A percentile compares a stretch with the other conserved stretches of the same genome.
phyloP scores from a whole-genome alignment of 768 basidiomycete genomes.

The Trametes coccinea region DNA sequence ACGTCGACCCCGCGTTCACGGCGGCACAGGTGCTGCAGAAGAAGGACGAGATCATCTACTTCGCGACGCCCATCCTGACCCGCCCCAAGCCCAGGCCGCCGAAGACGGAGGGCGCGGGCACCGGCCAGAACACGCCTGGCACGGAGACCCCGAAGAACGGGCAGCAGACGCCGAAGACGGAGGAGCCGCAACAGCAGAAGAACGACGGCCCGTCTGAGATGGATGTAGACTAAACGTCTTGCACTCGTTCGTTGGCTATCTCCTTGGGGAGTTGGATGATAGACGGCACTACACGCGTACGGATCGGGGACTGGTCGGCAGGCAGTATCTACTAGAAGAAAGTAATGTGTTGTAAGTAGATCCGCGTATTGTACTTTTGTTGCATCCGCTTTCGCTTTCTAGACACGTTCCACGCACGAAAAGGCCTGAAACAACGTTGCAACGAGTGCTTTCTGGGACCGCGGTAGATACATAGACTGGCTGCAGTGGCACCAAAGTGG shows the following conservation, averaged over 20 bases:
- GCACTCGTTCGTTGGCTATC: not conserved
- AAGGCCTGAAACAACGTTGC: too few relatives aligned
- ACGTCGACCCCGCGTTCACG: slow-evolving; percentile 81
- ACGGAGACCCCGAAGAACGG: slow-evolving; percentile 75
- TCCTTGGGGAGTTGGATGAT: not conserved
- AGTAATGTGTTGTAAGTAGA: slow-evolving; percentile 25
- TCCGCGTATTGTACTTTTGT: slow-evolving; percentile 23
- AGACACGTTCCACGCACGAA: not conserved
- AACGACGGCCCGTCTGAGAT: slow-evolving; percentile 68
- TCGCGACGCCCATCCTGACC: slow-evolving; percentile 86
- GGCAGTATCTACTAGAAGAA: slow-evolving; percentile 24
- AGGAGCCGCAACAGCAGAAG: slow-evolving; percentile 33
- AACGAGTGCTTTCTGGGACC: too few relatives aligned
- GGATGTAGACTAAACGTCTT: slow-evolving; percentile 69
- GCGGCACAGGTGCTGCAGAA: slow-evolving; percentile 85
- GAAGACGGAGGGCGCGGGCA: slow-evolving; percentile 45
- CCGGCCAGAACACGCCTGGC: slow-evolving; percentile 34
- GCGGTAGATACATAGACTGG: too few relatives aligned
- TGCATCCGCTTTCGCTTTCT: not conserved
- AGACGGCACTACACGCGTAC: not conserved
- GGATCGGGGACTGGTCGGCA: slow-evolving; percentile 1
- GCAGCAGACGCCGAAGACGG: slow-evolving; percentile 49
- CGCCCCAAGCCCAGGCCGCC: slow-evolving; percentile 84
- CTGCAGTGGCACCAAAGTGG: too few relatives aligned
- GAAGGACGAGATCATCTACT: slow-evolving; percentile 89